Conservation (phyloP, 2,329 filamentous ascomycete genomes). For the Neopestalotiopsis clavispora region DNA sequence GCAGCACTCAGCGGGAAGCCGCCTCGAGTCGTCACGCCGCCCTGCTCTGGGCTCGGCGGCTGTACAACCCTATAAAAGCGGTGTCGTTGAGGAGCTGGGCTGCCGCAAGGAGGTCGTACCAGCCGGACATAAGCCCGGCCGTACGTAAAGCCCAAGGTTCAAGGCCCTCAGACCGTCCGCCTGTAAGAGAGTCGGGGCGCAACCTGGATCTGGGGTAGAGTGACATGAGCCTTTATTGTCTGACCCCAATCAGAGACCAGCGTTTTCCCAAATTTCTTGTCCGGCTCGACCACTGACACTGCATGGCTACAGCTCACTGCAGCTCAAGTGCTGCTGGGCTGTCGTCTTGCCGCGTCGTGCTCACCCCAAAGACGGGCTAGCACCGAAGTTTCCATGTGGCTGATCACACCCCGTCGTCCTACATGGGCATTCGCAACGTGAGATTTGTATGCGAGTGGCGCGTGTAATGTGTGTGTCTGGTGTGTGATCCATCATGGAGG, state of each 20-base stretch:
- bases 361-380: conserved; percentile 7
- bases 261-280: background rate
- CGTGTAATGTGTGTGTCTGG: background rate
- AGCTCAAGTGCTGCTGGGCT: conserved; percentile 1
- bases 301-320: conserved; percentile 12
- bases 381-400: conserved; percentile 8
- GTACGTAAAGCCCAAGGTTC: background rate
- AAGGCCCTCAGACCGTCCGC: background rate
- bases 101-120: background rate
- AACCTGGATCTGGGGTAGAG: conserved; percentile 15
- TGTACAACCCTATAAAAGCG: conserved; percentile 3
- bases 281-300: conserved; percentile 6
- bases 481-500: background rate
- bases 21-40: conserved; percentile 3
- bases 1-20: conserved; percentile 1
- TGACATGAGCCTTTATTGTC: background rate
- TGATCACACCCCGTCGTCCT: conserved; percentile 3
- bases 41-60: background rate
- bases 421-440: background rate
- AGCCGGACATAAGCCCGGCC: background rate
- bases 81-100: conserved; percentile 3
- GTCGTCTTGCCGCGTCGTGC: conserved; percentile 10
- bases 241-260: conserved; percentile 4
- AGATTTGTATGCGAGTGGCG: background rate
- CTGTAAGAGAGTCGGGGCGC: background rate